phyloP scores from a whole-genome alignment of 495 filamentous ascomycete genomes.

The Lindgomyces ingoldianus region DNA sequence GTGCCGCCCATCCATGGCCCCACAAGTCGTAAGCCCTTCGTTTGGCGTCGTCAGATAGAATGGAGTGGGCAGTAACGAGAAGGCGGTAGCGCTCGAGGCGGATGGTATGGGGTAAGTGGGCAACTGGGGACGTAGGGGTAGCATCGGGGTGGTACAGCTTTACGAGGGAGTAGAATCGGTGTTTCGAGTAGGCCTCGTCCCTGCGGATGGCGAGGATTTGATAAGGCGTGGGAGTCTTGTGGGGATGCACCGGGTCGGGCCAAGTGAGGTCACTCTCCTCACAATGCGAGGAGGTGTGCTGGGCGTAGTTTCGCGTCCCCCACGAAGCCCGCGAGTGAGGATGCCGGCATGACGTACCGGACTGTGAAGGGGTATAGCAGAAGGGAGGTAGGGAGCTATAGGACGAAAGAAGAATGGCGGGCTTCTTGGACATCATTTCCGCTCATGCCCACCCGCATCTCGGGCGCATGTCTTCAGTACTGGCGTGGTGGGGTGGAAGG shows the following conservation, averaged over 20 bases:
- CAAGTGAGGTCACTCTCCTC: slow-evolving; percentile 18
- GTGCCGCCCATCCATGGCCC: slow-evolving; percentile 74
- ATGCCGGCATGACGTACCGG: slow-evolving; percentile 31
- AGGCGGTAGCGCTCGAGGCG: slow-evolving; percentile 85
- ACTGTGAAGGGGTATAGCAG: slow-evolving; percentile 3
- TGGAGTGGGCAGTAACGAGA: slow-evolving; percentile 80
- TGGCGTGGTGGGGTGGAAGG: too few species aligned
- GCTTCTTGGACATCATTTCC: slow-evolving; percentile 30
- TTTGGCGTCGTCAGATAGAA: slow-evolving; percentile 81
- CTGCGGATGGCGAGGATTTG: slow-evolving; percentile 73
- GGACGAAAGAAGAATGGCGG: slow-evolving; percentile 23
- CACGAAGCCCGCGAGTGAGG: slow-evolving; percentile 1
- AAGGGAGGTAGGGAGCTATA: slow-evolving; percentile 4
- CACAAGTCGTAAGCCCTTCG: slow-evolving; percentile 78
- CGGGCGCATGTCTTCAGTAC: slow-evolving; percentile 18
- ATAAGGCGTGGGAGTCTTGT: slow-evolving; percentile 73
- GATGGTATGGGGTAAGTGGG: slow-evolving; percentile 51
- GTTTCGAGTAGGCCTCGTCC: slow-evolving; percentile 73
- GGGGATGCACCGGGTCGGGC: slow-evolving; percentile 32
- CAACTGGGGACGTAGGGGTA: slow-evolving; percentile 24
- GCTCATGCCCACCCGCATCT: background rate
- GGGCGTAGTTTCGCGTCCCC: slow-evolving; percentile 27
- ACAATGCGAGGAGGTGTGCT: slow-evolving; percentile 25
- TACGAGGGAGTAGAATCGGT: slow-evolving; percentile 81
- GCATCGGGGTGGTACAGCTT: slow-evolving; percentile 94